Evolutionary conservation across 768 basidiomycete genomes (phyloP), one percentile per base, ranked within the genome.

Genomic region (Cystobasidium ongulense): DNA sequence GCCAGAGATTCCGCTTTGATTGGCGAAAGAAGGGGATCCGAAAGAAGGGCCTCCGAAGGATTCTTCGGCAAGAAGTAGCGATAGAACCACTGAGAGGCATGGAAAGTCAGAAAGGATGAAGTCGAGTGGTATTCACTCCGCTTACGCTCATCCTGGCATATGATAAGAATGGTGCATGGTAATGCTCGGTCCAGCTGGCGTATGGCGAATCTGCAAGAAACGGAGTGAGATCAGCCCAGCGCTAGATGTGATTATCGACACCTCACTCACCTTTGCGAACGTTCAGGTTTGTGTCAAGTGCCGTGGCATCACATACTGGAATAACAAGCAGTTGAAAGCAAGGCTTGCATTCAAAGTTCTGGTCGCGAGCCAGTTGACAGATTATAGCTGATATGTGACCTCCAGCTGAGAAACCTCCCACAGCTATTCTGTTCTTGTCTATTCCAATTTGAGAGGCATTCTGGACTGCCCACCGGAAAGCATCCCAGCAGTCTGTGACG

Each of bases 301-400:
- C 73, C 31, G 29, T 74, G 5, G 73, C 73, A 52, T 74, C 73
- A 23, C 66, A 72, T 17, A 74, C 73, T 21, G 73, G 73, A 35
- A 74, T 74, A 29, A 74, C 73, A 3, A 74, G 35, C 21, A 74
- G 73, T 50, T 65, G 63, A 33, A 74, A 74, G 52, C 41, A 46
- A 10, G 62, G 65, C 50, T 67, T 74, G 8, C 1, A 7, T 15
- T 70, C 43, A 27, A 54, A 39, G 4, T 54, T 46, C 33, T 72
- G 50, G 31, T 74, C 64, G 5, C 73, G 25, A 10, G 73, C 73
- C 11, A 41, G 18, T n/a, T 72, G 68, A 8, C 35, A 72, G 46
- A 74, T 39, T 11, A 74, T n/a, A 5, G 73, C 73, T 5, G 73
- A 72, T 23, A 74, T 74, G 31, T 74, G 73, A 13, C 73, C 73